Base-by-base conservation (phyloP, 2,329 filamentous ascomycete genomes). In the Penicillium sp. region DNA sequence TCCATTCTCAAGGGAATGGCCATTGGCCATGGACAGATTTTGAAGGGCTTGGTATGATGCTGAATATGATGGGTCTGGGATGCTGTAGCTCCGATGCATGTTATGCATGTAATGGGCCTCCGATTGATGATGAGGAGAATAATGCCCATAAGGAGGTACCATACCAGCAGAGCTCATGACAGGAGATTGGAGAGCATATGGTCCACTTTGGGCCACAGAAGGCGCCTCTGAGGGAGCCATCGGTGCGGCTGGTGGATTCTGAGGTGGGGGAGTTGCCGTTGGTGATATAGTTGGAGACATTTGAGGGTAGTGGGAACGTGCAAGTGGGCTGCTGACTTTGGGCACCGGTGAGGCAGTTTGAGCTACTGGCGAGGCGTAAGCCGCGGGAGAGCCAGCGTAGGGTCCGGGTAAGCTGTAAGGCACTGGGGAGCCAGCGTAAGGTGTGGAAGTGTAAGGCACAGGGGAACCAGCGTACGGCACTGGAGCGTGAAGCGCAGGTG, bases 321-420 rank as follows among this genome's bases (percentile, higher is more conserved):
- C 66, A 45, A 72, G 66, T 23, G 74, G 73, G 46, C 68, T 73
- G 65, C 66, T 67, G 49, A 69, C 59, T 61, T 71, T 71, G 44
- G 67, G 65, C 3, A 66, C 50, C 3, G 68, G 68, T 12, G 68
- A 70, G 21, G 63, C 60, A 49, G 45, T 51, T 45, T 63, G 57
- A 25, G 54, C 58, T 46, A 49, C 38, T 6, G 52, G 41, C 13
- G 60, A 59, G 23, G 53, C 48, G 55, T 60, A 57, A 18, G 57
- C n/a, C 9, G 18, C 46, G 5, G 52, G 46, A 0, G 32, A 32
- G 13, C 52, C 39, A 23, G 52, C 39, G 52, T 50, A 50, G 4
- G 52, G 50, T 32, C 18, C 44, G 3, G 51, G 45, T 49, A 49
- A n/a, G 21, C 32, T 50, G 16, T 50, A 50, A 27, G 42, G 44